Conservation (phyloP, 768 basidiomycete genomes). For the Paxillus ammoniavirescens region DNA sequence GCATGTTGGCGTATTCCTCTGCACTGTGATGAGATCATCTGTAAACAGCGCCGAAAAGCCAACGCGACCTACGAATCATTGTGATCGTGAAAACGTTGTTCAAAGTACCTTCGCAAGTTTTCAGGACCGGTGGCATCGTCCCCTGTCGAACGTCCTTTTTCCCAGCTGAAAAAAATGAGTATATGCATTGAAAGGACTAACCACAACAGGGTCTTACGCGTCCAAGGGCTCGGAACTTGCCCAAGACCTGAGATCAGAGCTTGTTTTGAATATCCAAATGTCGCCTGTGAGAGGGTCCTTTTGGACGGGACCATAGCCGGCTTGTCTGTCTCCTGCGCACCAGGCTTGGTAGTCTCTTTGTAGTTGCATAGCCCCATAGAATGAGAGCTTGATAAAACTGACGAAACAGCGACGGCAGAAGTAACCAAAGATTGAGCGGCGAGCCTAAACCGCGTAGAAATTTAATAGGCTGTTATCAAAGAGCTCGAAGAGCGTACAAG, state of each 20-base stretch:
- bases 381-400: conserved; percentile 75
- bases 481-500: conserved; percentile 17
- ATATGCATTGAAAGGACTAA: background rate
- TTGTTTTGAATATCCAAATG: conserved; percentile 56
- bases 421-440: conserved; percentile 78
- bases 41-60: background rate
- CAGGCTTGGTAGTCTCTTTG: conserved; percentile 66
- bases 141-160: conserved; percentile 59
- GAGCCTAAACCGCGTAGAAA: conserved; percentile 41
- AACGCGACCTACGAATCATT: conserved; percentile 68
- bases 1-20: conserved; percentile 82
- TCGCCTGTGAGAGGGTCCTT: conserved; percentile 55
- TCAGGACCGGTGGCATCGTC: conserved; percentile 71
- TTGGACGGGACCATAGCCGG: conserved; percentile 47
- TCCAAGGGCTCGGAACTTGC: conserved; percentile 61
- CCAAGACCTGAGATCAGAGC: conserved; percentile 63
- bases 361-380: conserved; percentile 64
- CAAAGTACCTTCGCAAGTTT: conserved; percentile 75
- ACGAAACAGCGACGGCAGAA: conserved; percentile 78
- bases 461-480: conserved; percentile 7
- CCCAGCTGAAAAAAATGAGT: conserved; percentile 48
- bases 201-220: conserved; percentile 40
- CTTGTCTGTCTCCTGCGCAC: conserved; percentile 47
- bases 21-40: conserved; percentile 3
- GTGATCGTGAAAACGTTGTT: conserved; percentile 78